Conservation (phyloP, 2,329 filamentous ascomycete genomes). For the Monosporascus sp. region DNA sequence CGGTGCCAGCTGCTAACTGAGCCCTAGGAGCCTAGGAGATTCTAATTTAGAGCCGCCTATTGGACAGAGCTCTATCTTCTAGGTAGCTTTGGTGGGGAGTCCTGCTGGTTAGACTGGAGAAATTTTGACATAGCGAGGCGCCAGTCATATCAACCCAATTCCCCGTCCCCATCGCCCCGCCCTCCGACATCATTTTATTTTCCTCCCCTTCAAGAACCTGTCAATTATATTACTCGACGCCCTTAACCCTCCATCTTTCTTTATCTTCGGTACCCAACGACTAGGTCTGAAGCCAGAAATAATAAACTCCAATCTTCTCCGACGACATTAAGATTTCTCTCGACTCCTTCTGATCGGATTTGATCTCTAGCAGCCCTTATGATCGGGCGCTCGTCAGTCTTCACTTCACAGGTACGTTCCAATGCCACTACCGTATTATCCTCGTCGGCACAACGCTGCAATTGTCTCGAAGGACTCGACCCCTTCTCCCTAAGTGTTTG, state of each 20-base stretch:
- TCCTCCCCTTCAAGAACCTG: background rate
- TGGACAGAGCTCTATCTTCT: background rate
- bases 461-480: constrained; percentile 3
- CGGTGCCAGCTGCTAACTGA: background rate
- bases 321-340: constrained; percentile 9
- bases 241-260: too few species aligned
- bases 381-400: constrained; percentile 78
- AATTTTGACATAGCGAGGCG: background rate
- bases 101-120: background rate
- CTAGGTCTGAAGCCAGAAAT: background rate
- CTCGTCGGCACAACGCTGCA: background rate
- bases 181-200: background rate
- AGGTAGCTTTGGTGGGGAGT: background rate
- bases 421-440: constrained; percentile 1
- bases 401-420: constrained; percentile 74
- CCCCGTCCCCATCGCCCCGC: background rate
- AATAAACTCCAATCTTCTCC: constrained; percentile 6
- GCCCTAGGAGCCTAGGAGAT: background rate
- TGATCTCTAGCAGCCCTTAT: constrained; percentile 61
- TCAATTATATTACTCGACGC: too few species aligned
- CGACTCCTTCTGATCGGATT: constrained; percentile 15
- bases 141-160: background rate
- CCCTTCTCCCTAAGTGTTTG: background rate
- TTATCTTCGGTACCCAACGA: too few species aligned
- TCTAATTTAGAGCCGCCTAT: background rate